These are phyloP conservation scores for Geum urbanum DNA, from an alignment of 306 rosid species.

Conservation along the genomic window DNA sequence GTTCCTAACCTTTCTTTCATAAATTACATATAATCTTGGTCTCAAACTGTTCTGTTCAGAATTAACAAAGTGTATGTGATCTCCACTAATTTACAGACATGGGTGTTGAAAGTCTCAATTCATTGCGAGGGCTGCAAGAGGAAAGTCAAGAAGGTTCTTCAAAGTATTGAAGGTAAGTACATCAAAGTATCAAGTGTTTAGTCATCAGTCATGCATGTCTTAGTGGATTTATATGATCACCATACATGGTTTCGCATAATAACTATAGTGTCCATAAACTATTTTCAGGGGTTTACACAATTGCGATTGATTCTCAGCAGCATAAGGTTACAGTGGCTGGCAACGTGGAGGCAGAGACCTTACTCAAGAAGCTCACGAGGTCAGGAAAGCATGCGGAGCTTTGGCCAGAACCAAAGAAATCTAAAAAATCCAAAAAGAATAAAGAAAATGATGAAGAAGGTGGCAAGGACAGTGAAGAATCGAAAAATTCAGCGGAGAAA, in stretches of 20 bases:
- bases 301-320: slow-evolving; percentile 59
- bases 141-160: slow-evolving; percentile 84
- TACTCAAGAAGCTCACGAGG: slow-evolving; percentile 65
- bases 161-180: slow-evolving; percentile 58
- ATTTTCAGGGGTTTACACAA: slow-evolving; percentile 62
- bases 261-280: not conserved
- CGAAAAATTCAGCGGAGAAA: not conserved
- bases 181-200: too few species aligned
- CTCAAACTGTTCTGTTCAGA: not conserved
- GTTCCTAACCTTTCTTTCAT: not conserved
- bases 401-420: slow-evolving; percentile 55
- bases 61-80: not conserved
- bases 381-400: slow-evolving; percentile 76
- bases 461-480: slow-evolving; percentile 15
- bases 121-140: slow-evolving; percentile 90
- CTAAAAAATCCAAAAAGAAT: slow-evolving; percentile 51
- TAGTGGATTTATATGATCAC: not conserved
- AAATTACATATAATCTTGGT: not conserved
- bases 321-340: slow-evolving; percentile 89
- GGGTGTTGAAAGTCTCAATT: slow-evolving; percentile 79
- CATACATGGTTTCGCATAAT: not conserved
- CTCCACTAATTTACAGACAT: slow-evolving; percentile 44
- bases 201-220: not conserved
- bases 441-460: slow-evolving; percentile 19
- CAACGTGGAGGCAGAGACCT: slow-evolving; percentile 66